These are phyloP conservation scores for Mucuna pruriens DNA, from an alignment of 306 rosid genomes.

Conservation along the genomic window DNA sequence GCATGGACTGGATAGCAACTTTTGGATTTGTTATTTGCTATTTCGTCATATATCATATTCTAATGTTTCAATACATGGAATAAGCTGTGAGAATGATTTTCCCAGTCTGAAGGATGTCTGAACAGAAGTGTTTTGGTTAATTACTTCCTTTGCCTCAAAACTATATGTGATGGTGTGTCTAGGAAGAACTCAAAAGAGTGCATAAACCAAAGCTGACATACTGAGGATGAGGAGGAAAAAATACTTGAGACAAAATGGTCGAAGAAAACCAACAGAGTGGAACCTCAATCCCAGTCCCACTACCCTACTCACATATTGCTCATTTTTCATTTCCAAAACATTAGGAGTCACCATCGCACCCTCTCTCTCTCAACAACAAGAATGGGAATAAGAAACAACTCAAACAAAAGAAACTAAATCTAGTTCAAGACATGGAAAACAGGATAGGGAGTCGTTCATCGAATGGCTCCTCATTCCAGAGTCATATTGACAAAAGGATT, in stretches of 20 bases:
- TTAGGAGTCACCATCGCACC: constrained; percentile 37
- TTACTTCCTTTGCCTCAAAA: constrained; percentile 66
- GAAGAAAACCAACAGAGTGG: constrained; percentile 41
- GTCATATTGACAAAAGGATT: no score
- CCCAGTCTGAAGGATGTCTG: constrained; percentile 83
- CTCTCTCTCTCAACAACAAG: constrained; percentile 23
- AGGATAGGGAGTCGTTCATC: no score
- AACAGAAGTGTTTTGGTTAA: constrained; percentile 77
- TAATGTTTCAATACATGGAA: constrained; percentile 69
- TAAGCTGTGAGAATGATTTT: constrained; percentile 73
- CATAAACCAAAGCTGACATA: constrained; percentile 64
- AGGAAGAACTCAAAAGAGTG: constrained; percentile 87
- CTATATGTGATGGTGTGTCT: constrained; percentile 23
- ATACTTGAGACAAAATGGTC: constrained; percentile 70
- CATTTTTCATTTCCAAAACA: constrained; percentile 56
- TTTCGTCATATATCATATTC: constrained; percentile 83
- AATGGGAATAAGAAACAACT: not conserved
- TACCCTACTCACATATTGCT: constrained; percentile 30
- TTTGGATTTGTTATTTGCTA: constrained; percentile 73
- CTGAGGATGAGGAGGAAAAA: constrained; percentile 64
- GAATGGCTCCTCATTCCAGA: no score
- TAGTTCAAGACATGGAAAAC: no score
- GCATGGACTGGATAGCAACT: constrained; percentile 87
- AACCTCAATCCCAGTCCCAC: not conserved
- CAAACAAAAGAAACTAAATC: no score